Evolutionary conservation across 148 eudicot genomes (phyloP), one percentile per base, ranked within the genome.

Genomic region (Bassia scoparia): DNA sequence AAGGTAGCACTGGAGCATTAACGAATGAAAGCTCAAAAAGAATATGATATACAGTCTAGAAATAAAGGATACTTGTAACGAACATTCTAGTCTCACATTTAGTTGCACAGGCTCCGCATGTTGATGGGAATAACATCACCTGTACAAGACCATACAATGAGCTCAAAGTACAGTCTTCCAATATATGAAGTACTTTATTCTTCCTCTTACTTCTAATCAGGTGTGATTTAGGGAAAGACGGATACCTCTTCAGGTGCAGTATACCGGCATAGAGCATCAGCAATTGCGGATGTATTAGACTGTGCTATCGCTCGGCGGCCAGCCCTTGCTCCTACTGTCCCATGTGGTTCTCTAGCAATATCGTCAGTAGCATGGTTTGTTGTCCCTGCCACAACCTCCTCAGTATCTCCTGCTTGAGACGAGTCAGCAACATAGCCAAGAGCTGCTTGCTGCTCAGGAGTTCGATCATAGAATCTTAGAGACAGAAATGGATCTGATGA

Each of bases 91-190:
- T 92, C 79, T 88, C 99, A 68, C 96, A 89, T 59, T 60, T 83
- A 33, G 75, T 68, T 52, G 87, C 86, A 84, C 99, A 95, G 78
- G 96, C 81, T 69, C 99, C 97, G 79, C 99, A 95, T 54, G 97
- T 95, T 65, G 97, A 71, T 60, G 99, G 99, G 75, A 95, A 95
- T 20, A 87, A 85, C 99, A 95, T 95, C 75, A 95, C 99, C 99
- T 95, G 82, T 64, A 46, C 30, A 49, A 21, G 14, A 37, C 29
- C 55, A 74, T 21, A 30, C 34, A 23, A 67, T 71, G 74, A 66
- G 41, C 61, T 49, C 10, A 60, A 48, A 53, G n/a, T 14, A 65
- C 43, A 76, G 46, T 11, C 52, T 24, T 34, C 29, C 18, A 14
- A 41, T 41, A 41, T 41, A 41, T 14, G 9, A 8, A 41, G 46